Conservation (phyloP, 306 rosid genomes). For the Lagenaria siceraria region DNA sequence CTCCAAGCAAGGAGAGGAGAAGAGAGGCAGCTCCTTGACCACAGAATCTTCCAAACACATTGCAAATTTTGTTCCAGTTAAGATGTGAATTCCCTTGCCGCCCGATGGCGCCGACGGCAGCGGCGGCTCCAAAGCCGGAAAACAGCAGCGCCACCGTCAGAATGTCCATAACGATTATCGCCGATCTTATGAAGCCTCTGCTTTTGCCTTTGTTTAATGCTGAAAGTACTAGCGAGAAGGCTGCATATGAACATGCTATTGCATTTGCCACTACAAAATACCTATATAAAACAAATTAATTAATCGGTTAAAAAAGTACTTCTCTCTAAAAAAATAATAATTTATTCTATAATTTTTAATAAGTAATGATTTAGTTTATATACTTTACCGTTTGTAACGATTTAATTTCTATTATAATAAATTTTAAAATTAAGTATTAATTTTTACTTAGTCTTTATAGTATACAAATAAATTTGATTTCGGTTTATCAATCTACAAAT, state of each 20-base stretch:
- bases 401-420: too few relatives aligned
- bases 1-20: not conserved
- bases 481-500: too few relatives aligned
- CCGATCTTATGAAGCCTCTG: not conserved
- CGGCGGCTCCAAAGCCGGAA: not conserved
- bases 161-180: not conserved
- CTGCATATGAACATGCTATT: conserved; percentile 6
- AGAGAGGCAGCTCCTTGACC: conserved; percentile 3
- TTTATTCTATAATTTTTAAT: too few relatives aligned
- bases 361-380: too few relatives aligned
- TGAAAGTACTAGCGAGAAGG: not conserved
- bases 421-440: too few relatives aligned
- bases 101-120: not conserved
- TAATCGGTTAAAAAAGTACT: too few relatives aligned
- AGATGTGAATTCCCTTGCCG: conserved; percentile 1
- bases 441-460: too few relatives aligned
- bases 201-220: not conserved
- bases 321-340: too few relatives aligned
- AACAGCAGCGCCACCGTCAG: not conserved
- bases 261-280: not conserved
- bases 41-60: conserved; percentile 1
- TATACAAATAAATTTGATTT: too few relatives aligned
- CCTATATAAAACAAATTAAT: not conserved
- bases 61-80: conserved; percentile 3
- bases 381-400: too few relatives aligned